Evolutionary conservation across 1,284 basidiomycete species (phyloP), one percentile per base, ranked within the genome.

Genomic region (Puccinia polysora): DNA sequence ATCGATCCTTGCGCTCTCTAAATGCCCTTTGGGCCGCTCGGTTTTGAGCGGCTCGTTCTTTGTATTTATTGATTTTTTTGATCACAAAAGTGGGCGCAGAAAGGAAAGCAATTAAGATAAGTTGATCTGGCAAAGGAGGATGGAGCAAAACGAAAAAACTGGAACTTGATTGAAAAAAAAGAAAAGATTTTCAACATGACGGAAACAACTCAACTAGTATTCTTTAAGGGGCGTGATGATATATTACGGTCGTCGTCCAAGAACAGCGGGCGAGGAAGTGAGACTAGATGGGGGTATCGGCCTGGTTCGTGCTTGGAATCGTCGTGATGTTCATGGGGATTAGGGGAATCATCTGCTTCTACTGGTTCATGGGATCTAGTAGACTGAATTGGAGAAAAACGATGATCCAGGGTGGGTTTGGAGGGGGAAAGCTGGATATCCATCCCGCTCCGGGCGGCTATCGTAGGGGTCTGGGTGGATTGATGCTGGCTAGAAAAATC

Each of bases 11-110:
- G 15, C 67, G 38, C 20, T 69, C 67, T 36, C 67, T 43, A 50
- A 69, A 69, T 12, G 67, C 67, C n/a, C 67, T 55, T 69, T 69
- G 67, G 10, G 67, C 67, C 8, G 67, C 67, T 59, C 67, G 56
- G 60, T 69, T 69, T 60, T 69, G 67, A 38, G 67, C 67, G 12
- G 67, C 67, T 12, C 67, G 55, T 60, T 69, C 67, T 69, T 38
- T 59, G 49, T 2, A 40, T 30, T 58, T 47, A n/a, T n/a, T n/a
- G n/a, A n/a, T n/a, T n/a, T n/a, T n/a, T 20, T 55, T 14, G 18
- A 14, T 20, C 4, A 28, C 23, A 15, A 28, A 20, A 55, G 15
- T 55, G 20, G n/a, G 28, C 20, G 40, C 59, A 40, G 23, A 28
- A 8, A 43, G n/a, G 2, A n/a, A 28, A 43, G n/a, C 12, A 25